Base-by-base conservation (phyloP, 257 asterid genomes). In the Solanum chmielewskii region DNA sequence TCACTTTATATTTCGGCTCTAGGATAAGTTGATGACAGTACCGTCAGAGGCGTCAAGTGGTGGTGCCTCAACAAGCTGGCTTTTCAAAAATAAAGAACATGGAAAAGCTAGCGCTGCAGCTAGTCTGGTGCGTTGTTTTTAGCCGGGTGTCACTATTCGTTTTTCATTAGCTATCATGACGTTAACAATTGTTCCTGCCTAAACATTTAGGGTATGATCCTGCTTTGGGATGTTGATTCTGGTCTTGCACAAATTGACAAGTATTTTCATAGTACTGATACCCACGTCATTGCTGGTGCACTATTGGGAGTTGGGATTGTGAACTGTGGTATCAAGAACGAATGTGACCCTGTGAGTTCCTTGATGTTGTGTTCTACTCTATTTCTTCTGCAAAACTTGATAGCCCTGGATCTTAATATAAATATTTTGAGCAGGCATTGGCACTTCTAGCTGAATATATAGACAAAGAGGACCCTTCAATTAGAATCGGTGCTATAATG, bases 21-120 rank as follows among this genome's bases (percentile, higher is more conserved):
- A 96, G 98, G 99, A 96, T 91, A 96, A 95, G 90, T 91, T 96
- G 87, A 96, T 96, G 99, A 93, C 98, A 1, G 94, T 89, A 89
- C 92, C 95, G 84, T 91, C 99, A 21, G 99, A 95, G 86, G 91
- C 93, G 85, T 89, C 98, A 88, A 92, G 90, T 87, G 95, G 96
- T 84, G 91, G 96, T 85, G 90, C 97, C 29, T 92, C 98, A 15
- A 90, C 97, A n/a, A 94, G 93, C 92, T 97, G 99, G 99, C 98
- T 95, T 86, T 97, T 92, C 88, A 95, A 95, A 88, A 95, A 97
- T 87, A 96, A 96, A 90, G 99, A 97, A 80, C 99, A 97, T 66
- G 99, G 98, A 41, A 96, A 95, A 91, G 92, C 95, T 86, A 97
- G 99, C 91, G 99, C 99, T 70, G 98, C 98, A 60, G 99, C 99